Base-by-base conservation (phyloP, 257 asterid species). In the Solanum lignicaule region DNA sequence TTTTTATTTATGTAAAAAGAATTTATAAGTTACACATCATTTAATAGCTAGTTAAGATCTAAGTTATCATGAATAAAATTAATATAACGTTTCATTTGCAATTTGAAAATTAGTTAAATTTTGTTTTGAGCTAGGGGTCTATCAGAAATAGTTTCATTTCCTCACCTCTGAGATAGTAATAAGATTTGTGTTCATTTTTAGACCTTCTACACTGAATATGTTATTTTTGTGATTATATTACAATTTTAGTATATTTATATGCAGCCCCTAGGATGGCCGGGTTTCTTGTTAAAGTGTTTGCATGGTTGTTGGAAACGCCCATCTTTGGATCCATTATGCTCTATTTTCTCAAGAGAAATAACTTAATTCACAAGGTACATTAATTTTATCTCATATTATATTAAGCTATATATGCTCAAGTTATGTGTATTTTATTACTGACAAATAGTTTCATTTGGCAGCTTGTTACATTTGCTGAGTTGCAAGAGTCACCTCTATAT, bases 181-280 rank as follows among this genome's bases (percentile, higher is more conserved):
- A 60, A 60, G 3, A 60, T 60, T 1, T 60, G 5, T 4, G 14
- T 60, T 60, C 0, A 0, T 9, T 21, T 60, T 10, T 25, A 62
- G 3, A 62, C 4, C 0, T n/a, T 12, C 7, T 25, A 65, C 16
- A n/a, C 8, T 4, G 1, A 25, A 25, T 65, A n/a, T 25, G 9
- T 25, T 69, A 29, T 3, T 69, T 29, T 75, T 11, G 2, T 7
- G 2, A 11, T 73, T 23, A 10, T 36, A 6, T 75, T 75, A 75
- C 39, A 75, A 65, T 11, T 60, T 65, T 5, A n/a, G 18, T 25
- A 65, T 11, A n/a, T 79, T 62, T 62, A 62, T 62, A 15, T 4
- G 73, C 60, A 91, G 99, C 99, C 89, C 99, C 99, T 89, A 98
- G 99, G 16, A 95, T 96, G 98, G 98, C 99, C 89, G 99, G 99